Evolutionary conservation across 2,329 filamentous ascomycete genomes (phyloP).

Genomic region (Monosporascus ibericus): DNA sequence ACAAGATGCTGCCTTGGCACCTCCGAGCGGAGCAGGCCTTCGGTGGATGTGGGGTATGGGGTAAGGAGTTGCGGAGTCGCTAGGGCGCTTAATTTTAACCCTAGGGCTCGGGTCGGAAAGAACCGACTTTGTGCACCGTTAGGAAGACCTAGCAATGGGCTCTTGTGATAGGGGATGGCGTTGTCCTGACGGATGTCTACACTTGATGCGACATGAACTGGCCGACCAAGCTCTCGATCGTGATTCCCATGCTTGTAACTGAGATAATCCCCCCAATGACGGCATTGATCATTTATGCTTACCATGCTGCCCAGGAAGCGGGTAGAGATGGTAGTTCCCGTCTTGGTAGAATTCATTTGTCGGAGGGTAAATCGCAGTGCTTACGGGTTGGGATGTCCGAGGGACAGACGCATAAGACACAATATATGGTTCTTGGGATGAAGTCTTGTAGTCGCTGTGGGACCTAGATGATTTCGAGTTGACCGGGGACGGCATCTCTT

Average conservation of each 20-base stretch:
- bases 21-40: background rate
- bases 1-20: background rate
- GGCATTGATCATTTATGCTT: background rate
- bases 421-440: background rate
- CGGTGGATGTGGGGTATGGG: background rate
- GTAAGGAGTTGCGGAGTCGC: background rate
- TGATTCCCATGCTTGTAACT: background rate
- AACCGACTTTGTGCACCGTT: background rate
- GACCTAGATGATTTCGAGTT: conserved; percentile 4
- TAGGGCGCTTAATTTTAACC: background rate
- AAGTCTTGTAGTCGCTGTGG: conserved; percentile 7
- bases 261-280: background rate
- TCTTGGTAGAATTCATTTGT: background rate
- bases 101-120: background rate
- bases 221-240: background rate
- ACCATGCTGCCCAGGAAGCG: background rate
- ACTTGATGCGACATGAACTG: background rate
- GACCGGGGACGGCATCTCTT: conserved; percentile 10
- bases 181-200: background rate
- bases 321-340: background rate
- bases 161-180: no score
- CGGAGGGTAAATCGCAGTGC: conserved; percentile 1
- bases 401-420: conserved; percentile 7
- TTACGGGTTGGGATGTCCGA: conserved; percentile 3
- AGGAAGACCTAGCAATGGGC: background rate